phyloP scores from a whole-genome alignment of 106 monocot genomes.

The Dendrobium huoshanense region DNA sequence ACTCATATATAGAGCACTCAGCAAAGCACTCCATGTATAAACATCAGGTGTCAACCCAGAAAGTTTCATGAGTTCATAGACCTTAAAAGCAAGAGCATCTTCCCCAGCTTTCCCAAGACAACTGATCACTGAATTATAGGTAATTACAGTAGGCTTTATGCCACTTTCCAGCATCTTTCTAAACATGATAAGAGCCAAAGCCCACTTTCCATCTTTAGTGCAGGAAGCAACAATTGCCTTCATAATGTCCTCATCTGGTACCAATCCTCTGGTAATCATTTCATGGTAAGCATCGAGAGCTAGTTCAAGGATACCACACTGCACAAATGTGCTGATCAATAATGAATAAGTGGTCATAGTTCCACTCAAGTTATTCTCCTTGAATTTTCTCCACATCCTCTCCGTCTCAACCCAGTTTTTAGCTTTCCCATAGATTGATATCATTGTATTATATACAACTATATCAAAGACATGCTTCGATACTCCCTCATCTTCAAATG shows the following conservation, averaged over 20 bases:
- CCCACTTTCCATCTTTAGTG: constrained; percentile 85
- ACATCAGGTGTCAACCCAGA: constrained; percentile 55
- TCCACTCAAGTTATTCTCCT: constrained; percentile 36
- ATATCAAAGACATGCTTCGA: constrained; percentile 47
- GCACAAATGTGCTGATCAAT: constrained; percentile 78
- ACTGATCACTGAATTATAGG: constrained; percentile 82
- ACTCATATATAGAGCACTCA: constrained; percentile 65
- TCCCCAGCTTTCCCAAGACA: constrained; percentile 85
- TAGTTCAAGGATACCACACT: constrained; percentile 71
- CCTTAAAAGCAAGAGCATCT: constrained; percentile 50
- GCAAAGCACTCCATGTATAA: constrained; percentile 87
- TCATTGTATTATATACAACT: constrained; percentile 90
- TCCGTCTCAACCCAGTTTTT: constrained; percentile 68
- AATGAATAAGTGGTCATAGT: constrained; percentile 65
- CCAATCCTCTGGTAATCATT: constrained; percentile 51
- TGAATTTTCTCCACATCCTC: constrained; percentile 63
- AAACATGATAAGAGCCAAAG: constrained; percentile 44
- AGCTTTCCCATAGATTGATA: constrained; percentile 56
- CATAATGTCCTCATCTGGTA: constrained; percentile 67
- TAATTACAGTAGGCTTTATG: constrained; percentile 56
- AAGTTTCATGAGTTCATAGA: constrained; percentile 54
- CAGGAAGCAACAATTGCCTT: constrained; percentile 81
- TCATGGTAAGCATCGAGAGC: constrained; percentile 74
- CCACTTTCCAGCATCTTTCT: constrained; percentile 51
- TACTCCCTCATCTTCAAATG: constrained; percentile 36